A percentile compares a stretch with the other conserved stretches of the same genome.
phyloP scores from a whole-genome alignment of 2,329 filamentous ascomycete species.

The Claviceps quebecensis region DNA sequence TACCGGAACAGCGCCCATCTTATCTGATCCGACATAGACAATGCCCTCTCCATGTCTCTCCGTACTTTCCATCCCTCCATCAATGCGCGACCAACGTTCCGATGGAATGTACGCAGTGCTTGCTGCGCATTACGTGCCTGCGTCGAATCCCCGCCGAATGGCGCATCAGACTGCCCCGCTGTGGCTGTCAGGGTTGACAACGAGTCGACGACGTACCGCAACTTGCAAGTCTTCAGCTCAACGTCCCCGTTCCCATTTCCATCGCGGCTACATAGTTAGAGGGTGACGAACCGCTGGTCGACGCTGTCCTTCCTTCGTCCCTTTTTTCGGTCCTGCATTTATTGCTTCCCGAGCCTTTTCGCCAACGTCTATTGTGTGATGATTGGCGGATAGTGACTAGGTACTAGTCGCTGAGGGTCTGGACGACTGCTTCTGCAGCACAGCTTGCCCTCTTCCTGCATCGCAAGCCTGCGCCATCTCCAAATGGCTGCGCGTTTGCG shows the following conservation, averaged over 20 bases:
- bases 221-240: background rate
- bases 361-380: background rate
- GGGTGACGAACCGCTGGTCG: background rate
- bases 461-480: background rate
- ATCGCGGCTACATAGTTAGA: background rate
- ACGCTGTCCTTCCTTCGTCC: background rate
- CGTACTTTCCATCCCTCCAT: background rate
- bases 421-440: background rate
- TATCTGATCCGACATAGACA: background rate
- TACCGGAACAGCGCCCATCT: background rate
- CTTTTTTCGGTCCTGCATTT: background rate
- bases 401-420: background rate
- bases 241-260: background rate
- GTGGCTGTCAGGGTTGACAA: background rate
- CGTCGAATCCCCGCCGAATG: conserved; percentile 1
- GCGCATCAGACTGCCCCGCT: conserved; percentile 3
- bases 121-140: background rate
- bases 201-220: background rate
- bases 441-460: background rate
- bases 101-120: background rate
- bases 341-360: background rate
- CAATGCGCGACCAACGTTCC: background rate
- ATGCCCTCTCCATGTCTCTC: background rate
- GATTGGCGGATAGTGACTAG: too few species aligned
- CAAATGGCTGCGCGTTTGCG: conserved; percentile 21